phyloP scores from a whole-genome alignment of 1,284 basidiomycete species.

The Pascua sp. region DNA sequence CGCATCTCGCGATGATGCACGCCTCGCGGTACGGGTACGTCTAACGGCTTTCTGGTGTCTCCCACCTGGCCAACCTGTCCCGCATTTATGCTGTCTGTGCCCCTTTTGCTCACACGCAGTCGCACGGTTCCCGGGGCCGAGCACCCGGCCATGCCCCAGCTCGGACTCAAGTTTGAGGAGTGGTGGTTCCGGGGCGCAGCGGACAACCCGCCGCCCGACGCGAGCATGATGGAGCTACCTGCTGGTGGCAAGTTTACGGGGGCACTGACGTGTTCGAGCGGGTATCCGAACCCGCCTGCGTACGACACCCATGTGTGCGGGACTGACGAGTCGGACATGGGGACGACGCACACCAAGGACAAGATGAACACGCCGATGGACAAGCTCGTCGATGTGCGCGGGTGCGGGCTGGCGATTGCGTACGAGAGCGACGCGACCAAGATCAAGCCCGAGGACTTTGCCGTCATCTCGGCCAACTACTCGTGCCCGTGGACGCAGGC shows the following conservation, averaged over 20 bases:
- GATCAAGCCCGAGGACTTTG: constrained; percentile 64
- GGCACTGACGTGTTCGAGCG: no score
- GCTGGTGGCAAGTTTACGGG: constrained; percentile 36
- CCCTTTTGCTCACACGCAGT: no score
- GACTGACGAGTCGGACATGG: background rate
- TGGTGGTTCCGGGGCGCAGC: no score
- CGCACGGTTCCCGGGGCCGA: no score
- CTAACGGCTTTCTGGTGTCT: background rate
- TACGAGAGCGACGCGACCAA: constrained; percentile 59
- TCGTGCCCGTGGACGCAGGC: constrained; percentile 64
- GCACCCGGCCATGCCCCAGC: no score
- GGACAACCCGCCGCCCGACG: constrained; percentile 8
- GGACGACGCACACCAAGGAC: background rate
- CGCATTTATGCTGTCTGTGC: no score
- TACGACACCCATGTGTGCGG: no score
- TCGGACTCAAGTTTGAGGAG: no score
- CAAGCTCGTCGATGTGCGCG: background rate
- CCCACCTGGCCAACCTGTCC: no score
- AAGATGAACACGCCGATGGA: background rate
- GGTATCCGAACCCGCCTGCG: no score
- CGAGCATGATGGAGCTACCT: constrained; percentile 38
- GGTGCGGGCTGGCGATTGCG: constrained; percentile 57
- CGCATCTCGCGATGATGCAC: constrained; percentile 43
- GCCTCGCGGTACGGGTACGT: constrained; percentile 42
- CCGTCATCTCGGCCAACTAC: constrained; percentile 67